Conservation (phyloP, 23 red algal species). For the Agarophyton chilense region DNA sequence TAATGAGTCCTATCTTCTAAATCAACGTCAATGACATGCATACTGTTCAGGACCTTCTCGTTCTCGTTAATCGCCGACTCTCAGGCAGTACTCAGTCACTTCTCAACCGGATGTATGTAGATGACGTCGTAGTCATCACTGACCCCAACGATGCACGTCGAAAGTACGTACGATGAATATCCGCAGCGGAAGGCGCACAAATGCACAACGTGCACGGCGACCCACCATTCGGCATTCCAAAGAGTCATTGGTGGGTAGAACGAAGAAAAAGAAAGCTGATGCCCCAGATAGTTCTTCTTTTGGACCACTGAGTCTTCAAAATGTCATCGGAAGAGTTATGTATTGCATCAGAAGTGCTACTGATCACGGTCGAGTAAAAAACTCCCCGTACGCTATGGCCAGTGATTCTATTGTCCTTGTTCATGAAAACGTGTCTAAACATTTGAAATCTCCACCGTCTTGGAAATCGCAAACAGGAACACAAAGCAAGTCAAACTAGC, state of each 20-base stretch:
- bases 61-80: slow-evolving; percentile 66
- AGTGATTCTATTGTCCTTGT: slow-evolving; percentile 78
- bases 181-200: slow-evolving; percentile 79
- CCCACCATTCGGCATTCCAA: slow-evolving; percentile 70
- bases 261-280: slow-evolving; percentile 69
- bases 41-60: slow-evolving; percentile 56
- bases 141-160: slow-evolving; percentile 85
- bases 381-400: slow-evolving; percentile 73
- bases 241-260: slow-evolving; percentile 81
- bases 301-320: slow-evolving; percentile 74
- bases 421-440: slow-evolving; percentile 53
- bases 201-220: slow-evolving; percentile 69
- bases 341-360: slow-evolving; percentile 81
- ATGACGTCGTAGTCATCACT: slow-evolving; percentile 87
- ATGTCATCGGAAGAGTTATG: slow-evolving; percentile 87
- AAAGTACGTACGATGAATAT: slow-evolving; percentile 85
- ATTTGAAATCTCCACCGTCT: slow-evolving; percentile 35
- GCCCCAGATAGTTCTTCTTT: slow-evolving; percentile 81
- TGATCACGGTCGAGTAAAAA: slow-evolving; percentile 80
- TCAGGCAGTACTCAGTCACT: slow-evolving; percentile 46
- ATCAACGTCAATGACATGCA: slow-evolving; percentile 50
- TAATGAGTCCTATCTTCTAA: slow-evolving; percentile 82
- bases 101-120: slow-evolving; percentile 55
- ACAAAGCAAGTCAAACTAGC: slow-evolving; percentile 26
- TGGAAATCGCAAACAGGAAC: slow-evolving; percentile 23